Conservation (phyloP, 2,329 filamentous ascomycete species). For the Cadophora sp. region DNA sequence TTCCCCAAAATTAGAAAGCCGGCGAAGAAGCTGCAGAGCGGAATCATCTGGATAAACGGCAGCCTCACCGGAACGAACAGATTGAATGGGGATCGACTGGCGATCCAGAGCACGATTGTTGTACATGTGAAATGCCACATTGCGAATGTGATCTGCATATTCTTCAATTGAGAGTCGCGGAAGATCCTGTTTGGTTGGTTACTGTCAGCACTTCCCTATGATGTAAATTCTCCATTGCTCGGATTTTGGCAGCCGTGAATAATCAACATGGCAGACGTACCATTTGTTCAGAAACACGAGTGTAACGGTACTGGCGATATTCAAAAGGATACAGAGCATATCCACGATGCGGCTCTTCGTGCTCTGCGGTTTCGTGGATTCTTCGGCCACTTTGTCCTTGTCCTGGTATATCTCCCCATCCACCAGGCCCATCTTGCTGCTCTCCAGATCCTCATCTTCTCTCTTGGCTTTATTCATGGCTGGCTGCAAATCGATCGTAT, state of each 20-base stretch:
- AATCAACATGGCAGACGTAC: constrained; percentile 38
- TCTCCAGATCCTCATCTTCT: constrained; percentile 40
- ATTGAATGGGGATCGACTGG: constrained; percentile 50
- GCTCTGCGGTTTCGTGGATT: constrained; percentile 26
- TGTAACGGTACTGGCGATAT: constrained; percentile 52
- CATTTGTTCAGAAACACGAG: constrained; percentile 54
- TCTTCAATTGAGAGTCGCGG: constrained; percentile 51
- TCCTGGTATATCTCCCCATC: constrained; percentile 24
- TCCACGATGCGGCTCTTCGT: constrained; percentile 32
- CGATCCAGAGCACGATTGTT: constrained; percentile 51
- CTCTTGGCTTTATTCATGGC: constrained; percentile 26
- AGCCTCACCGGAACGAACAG: constrained; percentile 53
- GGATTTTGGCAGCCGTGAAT: background rate
- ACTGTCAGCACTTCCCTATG: constrained; percentile 9
- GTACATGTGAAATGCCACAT: constrained; percentile 57
- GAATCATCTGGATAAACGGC: constrained; percentile 52
- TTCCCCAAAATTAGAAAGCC: constrained; percentile 55
- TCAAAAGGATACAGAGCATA: constrained; percentile 48
- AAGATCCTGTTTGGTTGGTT: constrained; percentile 47
- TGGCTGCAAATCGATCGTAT: background rate
- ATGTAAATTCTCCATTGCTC: background rate
- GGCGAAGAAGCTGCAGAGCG: constrained; percentile 54
- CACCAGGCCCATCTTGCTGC: constrained; percentile 32
- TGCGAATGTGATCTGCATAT: constrained; percentile 54
- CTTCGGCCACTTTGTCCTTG: constrained; percentile 19